phyloP scores from a whole-genome alignment of 192 early-diverging fungal species.

The Coemansia nantahalensis region DNA sequence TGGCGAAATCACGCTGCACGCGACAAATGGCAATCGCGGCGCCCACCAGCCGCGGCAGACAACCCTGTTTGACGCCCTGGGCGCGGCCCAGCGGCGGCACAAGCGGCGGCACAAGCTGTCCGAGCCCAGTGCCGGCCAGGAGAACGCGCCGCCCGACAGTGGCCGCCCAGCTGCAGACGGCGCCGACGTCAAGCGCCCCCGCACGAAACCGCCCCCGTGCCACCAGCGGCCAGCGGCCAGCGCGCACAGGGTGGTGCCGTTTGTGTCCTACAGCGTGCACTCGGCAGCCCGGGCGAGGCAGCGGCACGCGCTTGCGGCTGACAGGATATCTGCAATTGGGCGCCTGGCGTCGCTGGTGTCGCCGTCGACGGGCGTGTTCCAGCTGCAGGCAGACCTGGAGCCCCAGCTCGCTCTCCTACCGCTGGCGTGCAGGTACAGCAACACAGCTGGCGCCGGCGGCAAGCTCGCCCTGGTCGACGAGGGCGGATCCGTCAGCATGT shows the following conservation, averaged over 20 bases:
- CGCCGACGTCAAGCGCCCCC: background rate
- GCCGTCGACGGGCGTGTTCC: slow-evolving; percentile 18
- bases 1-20: slow-evolving; percentile 35
- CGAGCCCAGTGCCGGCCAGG: slow-evolving; percentile 3
- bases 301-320: slow-evolving; percentile 1
- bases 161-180: background rate
- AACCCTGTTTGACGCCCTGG: slow-evolving; percentile 40
- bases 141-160: slow-evolving; percentile 7
- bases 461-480: slow-evolving; percentile 44
- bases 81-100: slow-evolving; percentile 22
- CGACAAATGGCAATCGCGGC: slow-evolving; percentile 19
- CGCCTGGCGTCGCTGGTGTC: slow-evolving; percentile 26
- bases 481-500: slow-evolving; percentile 28
- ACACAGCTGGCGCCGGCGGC: background rate
- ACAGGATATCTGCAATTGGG: slow-evolving; percentile 11
- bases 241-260: background rate
- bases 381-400: slow-evolving; percentile 13
- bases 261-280: slow-evolving; percentile 3
- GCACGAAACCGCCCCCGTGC: background rate
- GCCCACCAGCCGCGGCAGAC: slow-evolving; percentile 15
- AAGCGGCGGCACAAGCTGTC: slow-evolving; percentile 21
- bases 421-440: slow-evolving; percentile 43
- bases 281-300: slow-evolving; percentile 13
- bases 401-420: slow-evolving; percentile 18
- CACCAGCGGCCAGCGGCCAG: background rate